These are phyloP conservation scores for Pseudohalonectria lignicola DNA, from an alignment of 2,329 filamentous ascomycete species.

Conservation along the genomic window DNA sequence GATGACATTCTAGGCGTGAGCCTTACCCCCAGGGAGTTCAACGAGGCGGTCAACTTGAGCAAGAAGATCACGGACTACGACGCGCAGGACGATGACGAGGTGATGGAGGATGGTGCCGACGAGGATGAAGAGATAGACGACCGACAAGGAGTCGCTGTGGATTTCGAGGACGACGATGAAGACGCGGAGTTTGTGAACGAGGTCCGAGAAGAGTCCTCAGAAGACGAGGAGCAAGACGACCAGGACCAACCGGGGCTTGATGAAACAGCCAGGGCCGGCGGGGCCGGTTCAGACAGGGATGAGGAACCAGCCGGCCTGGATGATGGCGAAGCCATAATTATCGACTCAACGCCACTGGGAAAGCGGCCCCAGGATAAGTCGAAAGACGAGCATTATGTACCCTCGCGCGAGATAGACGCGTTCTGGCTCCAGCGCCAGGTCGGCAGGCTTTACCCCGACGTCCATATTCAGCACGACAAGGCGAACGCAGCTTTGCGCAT, in stretches of 20 bases:
- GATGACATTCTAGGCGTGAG: constrained; percentile 83
- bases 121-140: constrained; percentile 78
- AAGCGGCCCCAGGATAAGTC: constrained; percentile 32
- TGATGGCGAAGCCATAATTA: constrained; percentile 68
- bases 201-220: constrained; percentile 78
- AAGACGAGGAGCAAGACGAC: constrained; percentile 61
- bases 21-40: constrained; percentile 84
- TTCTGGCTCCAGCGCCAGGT: constrained; percentile 96
- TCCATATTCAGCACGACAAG: constrained; percentile 89
- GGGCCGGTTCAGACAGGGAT: constrained; percentile 37
- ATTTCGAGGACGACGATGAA: constrained; percentile 88
- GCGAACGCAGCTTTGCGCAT: constrained; percentile 75
- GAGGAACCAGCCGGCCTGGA: constrained; percentile 38
- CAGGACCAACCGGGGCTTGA: constrained; percentile 45
- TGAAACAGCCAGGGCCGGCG: no score
- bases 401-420: constrained; percentile 86
- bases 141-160: constrained; percentile 90
- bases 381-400: constrained; percentile 52
- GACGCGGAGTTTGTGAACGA: constrained; percentile 73
- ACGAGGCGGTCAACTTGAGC: constrained; percentile 87
- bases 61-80: constrained; percentile 99
- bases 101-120: constrained; percentile 58
- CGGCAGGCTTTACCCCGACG: constrained; percentile 77
- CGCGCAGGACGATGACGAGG: constrained; percentile 88
- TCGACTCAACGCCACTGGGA: constrained; percentile 54